Base-by-base conservation (phyloP, 2,329 filamentous ascomycete species). In the Phaeophleospora eucalypticola region DNA sequence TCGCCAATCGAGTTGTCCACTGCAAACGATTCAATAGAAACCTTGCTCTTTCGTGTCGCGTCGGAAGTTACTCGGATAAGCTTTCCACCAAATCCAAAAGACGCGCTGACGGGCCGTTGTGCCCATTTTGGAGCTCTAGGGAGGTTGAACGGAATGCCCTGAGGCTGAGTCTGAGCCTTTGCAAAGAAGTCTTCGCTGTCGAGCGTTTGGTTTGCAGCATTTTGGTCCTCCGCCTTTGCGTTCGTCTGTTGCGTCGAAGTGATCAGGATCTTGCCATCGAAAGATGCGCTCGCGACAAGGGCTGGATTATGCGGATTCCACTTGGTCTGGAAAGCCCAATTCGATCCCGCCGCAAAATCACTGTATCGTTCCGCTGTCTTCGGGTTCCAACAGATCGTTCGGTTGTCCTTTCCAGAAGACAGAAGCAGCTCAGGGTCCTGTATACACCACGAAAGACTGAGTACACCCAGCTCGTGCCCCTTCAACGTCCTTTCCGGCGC, bases 111-210 rank as follows among this genome's bases (percentile, higher is more conserved):
- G 1, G 91, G 90, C 45, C 86, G 80, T 68, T 95, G 84, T 35
- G 93, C 78, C 93, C 93, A 98, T 58, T 84, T 90, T 1, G 93
- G 94, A 1, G 93, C 84, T 63, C 89, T 89, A 40, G 78, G 75
- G 36, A 98, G 75, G 2, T 89, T 88, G 74, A 97, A 98, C 2
- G 87, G 89, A 19, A 87, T 87, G 17, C 84, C 87, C 67, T 96
- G 90, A 2, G 91, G 89, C 62, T 96, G 89, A 4, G 84, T 87
- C 66, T 95, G 90, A 9, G 90, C 91, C 53, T 89, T 90, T 12
- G 87, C 86, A 63, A 98, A 98, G 75, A 98, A 98, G 63, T 97
- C 93, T 63, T 95, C 93, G 39, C 87, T 90, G 62, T 96, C 89
- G 24, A 93, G 71, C 43, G 82, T 82, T 60, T 81, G 77, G 38